Evolutionary conservation across 257 asterid genomes (phyloP), one percentile per base, ranked within the genome.

Genomic region (Gynochthodes officinalis): DNA sequence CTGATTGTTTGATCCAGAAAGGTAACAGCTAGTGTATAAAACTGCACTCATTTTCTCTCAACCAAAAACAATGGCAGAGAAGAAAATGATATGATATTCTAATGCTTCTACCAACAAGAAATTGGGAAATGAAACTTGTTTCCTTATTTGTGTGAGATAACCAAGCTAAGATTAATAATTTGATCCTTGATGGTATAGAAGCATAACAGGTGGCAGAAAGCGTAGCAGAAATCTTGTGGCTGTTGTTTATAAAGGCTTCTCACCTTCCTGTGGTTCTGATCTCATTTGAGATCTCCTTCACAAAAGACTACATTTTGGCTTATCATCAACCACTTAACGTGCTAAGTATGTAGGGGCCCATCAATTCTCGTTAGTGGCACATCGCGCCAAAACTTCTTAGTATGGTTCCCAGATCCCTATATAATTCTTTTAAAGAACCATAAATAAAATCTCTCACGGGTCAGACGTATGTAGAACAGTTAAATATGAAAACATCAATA

Each of bases 41-140:
- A 85, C 52, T 78, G 89, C 77, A 32, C 87, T 82, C 96, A 88
- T 86, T 55, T 69, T 84, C 83, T 76, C 79, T 76, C 70, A 62
- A 74, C 81, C 73, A 21, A 40, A 42, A 43, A 79, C 67, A 58
- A 15, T 37, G 66, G 73, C 25, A 59, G 73, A 73, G 73, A 81
- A 59, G 46, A 53, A 61, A 35, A 30, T 9, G 57, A 64, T 48
- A 9, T 14, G 44, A 21, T 37, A 39, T 19, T 27, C 2, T 14
- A 30, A 57, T 9, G 30, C n/a, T 53, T 53, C 21, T 8, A 5
- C 1, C 9, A 42, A 39, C 54, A 49, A 49, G 63, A 27, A 27
- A 25, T 55, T 52, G 33, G 54, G 57, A 55, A 75, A 40, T 48
- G 12, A 43, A 23, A 33, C 62, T 63, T 42, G 13, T 60, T 37